Base-by-base conservation (phyloP, 2,329 filamentous ascomycete genomes). In the Cladosporium austrohemisphaericum region DNA sequence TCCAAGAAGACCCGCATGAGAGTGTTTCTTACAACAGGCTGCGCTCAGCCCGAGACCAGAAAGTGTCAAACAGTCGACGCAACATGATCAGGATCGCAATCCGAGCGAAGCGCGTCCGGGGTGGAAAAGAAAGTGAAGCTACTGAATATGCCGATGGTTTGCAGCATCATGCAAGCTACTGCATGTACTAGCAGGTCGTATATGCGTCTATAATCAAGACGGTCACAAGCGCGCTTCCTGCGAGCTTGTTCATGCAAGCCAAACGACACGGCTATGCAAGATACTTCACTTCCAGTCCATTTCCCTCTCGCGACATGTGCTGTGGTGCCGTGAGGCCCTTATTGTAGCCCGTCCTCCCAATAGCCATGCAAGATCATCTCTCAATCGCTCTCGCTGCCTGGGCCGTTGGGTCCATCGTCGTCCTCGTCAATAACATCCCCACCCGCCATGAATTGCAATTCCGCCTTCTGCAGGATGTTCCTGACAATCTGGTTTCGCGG, bases 381-480 rank as follows among this genome's bases (percentile, higher is more conserved):
- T 63, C 57, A 68, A 51, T 76, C 74, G 56, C 73, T 76, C 53
- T 69, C 75, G 51, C 73, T 76, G 8, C 72, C 74, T 9, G 66
- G 68, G 19, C 69, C 70, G 48, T 63, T 54, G 5, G 49, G 55
- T 8, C 61, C 59, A 23, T 63, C 72, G 41, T 72, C 73, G 22
- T 67, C 67, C 38, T 75, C 73, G 32, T 66, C 59, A n/a, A 77
- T 71, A 16, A 76, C 68, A 63, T 78, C 75, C 6, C 68, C 70
- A 3, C 68, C 72, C 16, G 68, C 69, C 53, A 65, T 66, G 56
- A 76, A 67, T 5, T 80, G 74, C 62, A 87, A 86, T 72, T 90
- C 85, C 54, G 86, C 84, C 69, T 82, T 81, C 68, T 83, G 76
- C 61, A 92, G 78, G 51, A 85, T 70, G 36, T 77, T 75, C 55